These are phyloP conservation scores for Apiotrichum gamsii DNA, from an alignment of 1,284 basidiomycete genomes.

Conservation along the genomic window DNA sequence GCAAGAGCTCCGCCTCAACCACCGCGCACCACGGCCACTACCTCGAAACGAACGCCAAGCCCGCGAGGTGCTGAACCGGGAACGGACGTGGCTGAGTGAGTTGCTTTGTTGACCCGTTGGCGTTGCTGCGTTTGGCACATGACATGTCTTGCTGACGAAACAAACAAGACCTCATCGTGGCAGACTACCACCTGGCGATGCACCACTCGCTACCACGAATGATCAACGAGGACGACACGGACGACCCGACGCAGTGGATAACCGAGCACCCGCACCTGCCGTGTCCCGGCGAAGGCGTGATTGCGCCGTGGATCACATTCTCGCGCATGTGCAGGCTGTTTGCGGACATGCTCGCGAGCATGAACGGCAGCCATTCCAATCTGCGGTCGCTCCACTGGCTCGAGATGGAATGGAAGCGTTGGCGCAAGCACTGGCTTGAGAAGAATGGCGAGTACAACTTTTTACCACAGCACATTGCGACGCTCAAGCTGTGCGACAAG, in stretches of 20 bases:
- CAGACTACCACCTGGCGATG: conserved; percentile 21
- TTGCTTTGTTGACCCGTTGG: not conserved
- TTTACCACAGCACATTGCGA: conserved; percentile 17
- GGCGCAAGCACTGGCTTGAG: conserved; percentile 28
- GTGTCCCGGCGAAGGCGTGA: conserved; percentile 28
- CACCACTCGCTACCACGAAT: conserved; percentile 27
- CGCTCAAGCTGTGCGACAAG: conserved; percentile 18
- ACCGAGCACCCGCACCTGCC: conserved; percentile 29
- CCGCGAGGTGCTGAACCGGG: conserved; percentile 26
- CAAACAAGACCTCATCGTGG: no score
- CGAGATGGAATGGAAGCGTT: conserved; percentile 26
- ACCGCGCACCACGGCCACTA: conserved; percentile 27
- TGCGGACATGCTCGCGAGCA: conserved; percentile 23
- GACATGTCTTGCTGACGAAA: no score
- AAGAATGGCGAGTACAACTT: conserved; percentile 20
- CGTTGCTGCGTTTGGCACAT: not conserved
- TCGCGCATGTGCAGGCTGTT: conserved; percentile 25
- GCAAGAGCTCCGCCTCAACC: conserved; percentile 41
- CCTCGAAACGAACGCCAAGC: conserved; percentile 28
- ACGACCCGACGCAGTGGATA: conserved; percentile 27
- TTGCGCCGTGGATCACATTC: conserved; percentile 29
- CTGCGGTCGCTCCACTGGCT: conserved; percentile 26
- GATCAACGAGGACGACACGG: conserved; percentile 24
- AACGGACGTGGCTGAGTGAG: conserved; percentile 31
- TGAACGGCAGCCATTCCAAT: conserved; percentile 25